Evolutionary conservation across 805 yeast genomes (phyloP).

Genomic region (Yamadazyma takamatsuzukensis): DNA sequence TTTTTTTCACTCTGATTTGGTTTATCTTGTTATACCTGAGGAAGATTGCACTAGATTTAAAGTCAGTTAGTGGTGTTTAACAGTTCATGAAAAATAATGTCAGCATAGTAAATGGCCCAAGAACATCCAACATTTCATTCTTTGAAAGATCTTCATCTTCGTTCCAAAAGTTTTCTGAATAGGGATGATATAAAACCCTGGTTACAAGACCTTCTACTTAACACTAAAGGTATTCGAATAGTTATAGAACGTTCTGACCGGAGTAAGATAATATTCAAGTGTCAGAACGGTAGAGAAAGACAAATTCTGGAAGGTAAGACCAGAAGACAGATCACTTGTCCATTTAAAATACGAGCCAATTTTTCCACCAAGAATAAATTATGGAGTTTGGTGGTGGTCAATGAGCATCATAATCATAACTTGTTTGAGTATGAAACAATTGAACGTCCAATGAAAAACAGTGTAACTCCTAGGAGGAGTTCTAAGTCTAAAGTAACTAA

Average conservation of each 20-base stretch:
- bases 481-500: too few species aligned
- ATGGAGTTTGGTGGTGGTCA: constrained; percentile 62
- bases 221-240: constrained; percentile 48
- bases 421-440: too few species aligned
- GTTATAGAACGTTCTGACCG: constrained; percentile 64
- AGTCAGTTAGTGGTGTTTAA: too few species aligned
- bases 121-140: background rate
- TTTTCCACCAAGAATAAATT: constrained; percentile 46
- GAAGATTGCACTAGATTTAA: too few species aligned
- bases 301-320: constrained; percentile 13
- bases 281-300: constrained; percentile 33
- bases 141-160: constrained; percentile 6
- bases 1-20: background rate
- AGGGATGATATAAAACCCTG: constrained; percentile 59
- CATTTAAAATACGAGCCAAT: constrained; percentile 64
- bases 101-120: too few species aligned
- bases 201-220: constrained; percentile 45
- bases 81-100: too few species aligned
- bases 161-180: constrained; percentile 15
- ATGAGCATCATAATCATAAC: constrained; percentile 59
- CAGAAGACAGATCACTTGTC: constrained; percentile 43
- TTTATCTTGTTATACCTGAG: too few species aligned
- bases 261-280: constrained; percentile 58
- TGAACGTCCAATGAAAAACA: too few species aligned
- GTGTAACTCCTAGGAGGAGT: too few species aligned